Evolutionary conservation across 2,329 filamentous ascomycete genomes (phyloP).

Genomic region (Metarhizium anisopliae): DNA sequence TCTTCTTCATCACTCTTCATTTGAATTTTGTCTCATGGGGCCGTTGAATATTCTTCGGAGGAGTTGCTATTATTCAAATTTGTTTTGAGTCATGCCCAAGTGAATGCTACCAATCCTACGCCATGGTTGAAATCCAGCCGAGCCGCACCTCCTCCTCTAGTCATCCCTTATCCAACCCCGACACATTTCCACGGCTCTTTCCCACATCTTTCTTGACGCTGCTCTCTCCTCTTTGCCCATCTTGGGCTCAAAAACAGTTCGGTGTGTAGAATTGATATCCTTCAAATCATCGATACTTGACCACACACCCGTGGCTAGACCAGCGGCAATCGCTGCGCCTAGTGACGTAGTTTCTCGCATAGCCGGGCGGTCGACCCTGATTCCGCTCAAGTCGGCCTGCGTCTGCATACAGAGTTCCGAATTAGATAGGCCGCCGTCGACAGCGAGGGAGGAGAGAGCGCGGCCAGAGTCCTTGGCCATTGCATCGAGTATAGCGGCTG

Average conservation of each 20-base stretch:
- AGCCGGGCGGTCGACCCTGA: constrained; percentile 71
- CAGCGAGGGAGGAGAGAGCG: constrained; percentile 64
- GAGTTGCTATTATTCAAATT: background rate
- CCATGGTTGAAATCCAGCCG: background rate
- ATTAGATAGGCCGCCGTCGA: constrained; percentile 85
- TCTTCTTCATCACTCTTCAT: background rate
- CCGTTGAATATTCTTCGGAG: background rate
- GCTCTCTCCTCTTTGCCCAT: constrained; percentile 36
- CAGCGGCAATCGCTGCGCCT: constrained; percentile 81
- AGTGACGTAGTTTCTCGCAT: constrained; percentile 90
- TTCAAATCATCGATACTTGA: constrained; percentile 63
- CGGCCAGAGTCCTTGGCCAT: constrained; percentile 83
- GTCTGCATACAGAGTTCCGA: constrained; percentile 87
- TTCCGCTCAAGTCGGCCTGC: constrained; percentile 76
- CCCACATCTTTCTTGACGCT: constrained; percentile 41
- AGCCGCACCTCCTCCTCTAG: background rate
- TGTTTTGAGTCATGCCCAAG: too few relatives aligned
- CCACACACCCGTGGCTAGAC: constrained; percentile 77
- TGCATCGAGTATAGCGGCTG: constrained; percentile 81
- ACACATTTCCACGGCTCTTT: constrained; percentile 51
- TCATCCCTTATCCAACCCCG: constrained; percentile 39
- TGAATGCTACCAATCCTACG: background rate
- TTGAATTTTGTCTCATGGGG: background rate
- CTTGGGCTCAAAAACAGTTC: constrained; percentile 61
- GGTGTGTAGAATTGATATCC: constrained; percentile 61